A percentile compares a stretch with the other conserved stretches of the same genome.
Evolutionary conservation across 2,329 filamentous ascomycete genomes (phyloP).

Genomic region (Arthrobotrys sphaeroides): DNA sequence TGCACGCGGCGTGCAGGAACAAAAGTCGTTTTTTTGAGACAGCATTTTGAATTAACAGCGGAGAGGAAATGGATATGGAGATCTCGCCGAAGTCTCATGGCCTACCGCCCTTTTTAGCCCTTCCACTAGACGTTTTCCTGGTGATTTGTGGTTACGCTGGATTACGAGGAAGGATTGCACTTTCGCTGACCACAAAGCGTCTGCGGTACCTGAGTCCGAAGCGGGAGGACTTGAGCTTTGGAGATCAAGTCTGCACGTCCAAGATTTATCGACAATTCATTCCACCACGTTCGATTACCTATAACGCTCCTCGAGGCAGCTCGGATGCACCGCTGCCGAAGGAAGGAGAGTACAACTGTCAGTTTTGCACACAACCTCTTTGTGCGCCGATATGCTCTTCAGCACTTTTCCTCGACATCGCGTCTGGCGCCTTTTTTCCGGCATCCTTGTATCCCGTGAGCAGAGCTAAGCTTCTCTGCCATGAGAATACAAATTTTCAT

Average conservation of each 20-base stretch:
- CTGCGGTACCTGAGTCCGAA: not conserved
- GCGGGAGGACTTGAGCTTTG: not conserved
- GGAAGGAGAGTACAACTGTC: not conserved
- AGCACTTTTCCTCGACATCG: not conserved
- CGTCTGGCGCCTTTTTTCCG: not conserved
- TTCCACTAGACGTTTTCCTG: not conserved
- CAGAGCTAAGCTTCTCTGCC: not conserved
- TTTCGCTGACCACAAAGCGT: conserved; percentile 8
- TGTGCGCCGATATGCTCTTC: not conserved
- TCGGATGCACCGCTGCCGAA: not conserved
- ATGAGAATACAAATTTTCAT: not conserved
- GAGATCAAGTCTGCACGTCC: not conserved
- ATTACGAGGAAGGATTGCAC: not conserved
- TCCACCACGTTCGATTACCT: not conserved
- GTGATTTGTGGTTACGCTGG: not conserved
- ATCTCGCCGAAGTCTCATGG: not conserved
- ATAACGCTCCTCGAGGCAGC: no score
- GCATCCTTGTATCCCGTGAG: not conserved
- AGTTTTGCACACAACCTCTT: not conserved
- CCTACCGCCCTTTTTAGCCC: not conserved
- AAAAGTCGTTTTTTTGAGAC: no score
- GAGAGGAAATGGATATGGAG: not conserved
- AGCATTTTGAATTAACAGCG: no score
- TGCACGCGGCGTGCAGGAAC: no score
- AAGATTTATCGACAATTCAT: not conserved